Percentiles rank a stretch among this genome's conserved stretches.
Conservation (phyloP, 805 yeast genomes). For the Candida endomychidarum region DNA sequence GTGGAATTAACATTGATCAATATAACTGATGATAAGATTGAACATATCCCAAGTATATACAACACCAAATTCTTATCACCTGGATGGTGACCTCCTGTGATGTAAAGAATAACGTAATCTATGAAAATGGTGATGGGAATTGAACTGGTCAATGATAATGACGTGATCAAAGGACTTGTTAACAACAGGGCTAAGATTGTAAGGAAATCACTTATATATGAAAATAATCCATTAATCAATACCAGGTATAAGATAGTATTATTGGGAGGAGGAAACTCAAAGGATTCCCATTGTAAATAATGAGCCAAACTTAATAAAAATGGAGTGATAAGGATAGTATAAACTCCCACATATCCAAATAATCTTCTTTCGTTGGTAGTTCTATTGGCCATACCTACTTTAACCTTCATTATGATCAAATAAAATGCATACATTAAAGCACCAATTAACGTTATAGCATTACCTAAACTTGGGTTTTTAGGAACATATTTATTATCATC, state of each 20-base stretch:
- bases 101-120: conserved; percentile 40
- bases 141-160: conserved; percentile 51
- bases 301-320: conserved; percentile 41
- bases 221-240: conserved; percentile 42
- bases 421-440: conserved; percentile 50
- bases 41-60: conserved; percentile 47
- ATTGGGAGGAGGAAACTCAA: conserved; percentile 42
- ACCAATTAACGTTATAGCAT: conserved; percentile 43
- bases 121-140: conserved; percentile 53
- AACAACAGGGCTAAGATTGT: conserved; percentile 51
- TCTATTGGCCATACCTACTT: conserved; percentile 43
- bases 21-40: conserved; percentile 47
- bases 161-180: conserved; percentile 54
- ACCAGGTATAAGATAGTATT: conserved; percentile 33
- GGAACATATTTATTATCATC: conserved; percentile 28
- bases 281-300: conserved; percentile 37
- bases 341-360: conserved; percentile 48
- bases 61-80: conserved; percentile 16
- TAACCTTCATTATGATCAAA: conserved; percentile 42
- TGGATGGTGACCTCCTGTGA: conserved; percentile 18
- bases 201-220: conserved; percentile 50
- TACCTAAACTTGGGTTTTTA: conserved; percentile 45
- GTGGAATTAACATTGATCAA: conserved; percentile 44
- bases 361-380: conserved; percentile 47
- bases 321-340: conserved; percentile 37